Percentiles rank a stretch among this genome's conserved stretches.
phyloP scores from a whole-genome alignment of 2,329 filamentous ascomycete species.

The Colletotrichum sp. region DNA sequence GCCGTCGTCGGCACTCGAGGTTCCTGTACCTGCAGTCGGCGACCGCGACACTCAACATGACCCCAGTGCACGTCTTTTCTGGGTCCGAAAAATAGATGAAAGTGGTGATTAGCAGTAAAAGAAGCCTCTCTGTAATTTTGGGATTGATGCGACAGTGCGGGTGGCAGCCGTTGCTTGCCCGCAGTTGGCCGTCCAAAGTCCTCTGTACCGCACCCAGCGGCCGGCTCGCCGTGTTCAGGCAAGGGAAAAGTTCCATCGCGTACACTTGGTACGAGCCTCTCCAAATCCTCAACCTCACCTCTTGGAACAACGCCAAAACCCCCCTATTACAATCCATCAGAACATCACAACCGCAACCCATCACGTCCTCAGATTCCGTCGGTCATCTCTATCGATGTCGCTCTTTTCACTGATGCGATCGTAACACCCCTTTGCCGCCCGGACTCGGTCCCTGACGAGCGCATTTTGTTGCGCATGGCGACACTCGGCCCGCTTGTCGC shows the following conservation, averaged over 20 bases:
- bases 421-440: slow-evolving; percentile 51
- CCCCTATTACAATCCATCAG: slow-evolving; percentile 57
- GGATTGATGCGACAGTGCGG: not conserved
- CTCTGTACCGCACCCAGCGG: slow-evolving; percentile 15
- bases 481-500: slow-evolving; percentile 51
- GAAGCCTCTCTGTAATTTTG: not conserved
- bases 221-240: slow-evolving; percentile 18
- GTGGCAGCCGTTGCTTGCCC: not conserved
- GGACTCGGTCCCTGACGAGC: slow-evolving; percentile 56
- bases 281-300: slow-evolving; percentile 62
- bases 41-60: not conserved
- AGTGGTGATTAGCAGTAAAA: not conserved
- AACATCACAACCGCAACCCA: slow-evolving; percentile 47
- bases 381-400: slow-evolving; percentile 59
- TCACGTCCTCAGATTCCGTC: slow-evolving; percentile 41
- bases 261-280: slow-evolving; percentile 31
- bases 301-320: slow-evolving; percentile 57
- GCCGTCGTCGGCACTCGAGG: slow-evolving; percentile 16
- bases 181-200: not conserved
- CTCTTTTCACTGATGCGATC: slow-evolving; percentile 55
- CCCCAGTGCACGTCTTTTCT: slow-evolving; percentile 9
- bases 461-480: slow-evolving; percentile 61
- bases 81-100: slow-evolving; percentile 12
- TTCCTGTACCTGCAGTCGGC: slow-evolving; percentile 19
- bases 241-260: slow-evolving; percentile 23